These are phyloP conservation scores for Tremella yokohamensis DNA, from an alignment of 768 basidiomycete species.

Conservation along the genomic window DNA sequence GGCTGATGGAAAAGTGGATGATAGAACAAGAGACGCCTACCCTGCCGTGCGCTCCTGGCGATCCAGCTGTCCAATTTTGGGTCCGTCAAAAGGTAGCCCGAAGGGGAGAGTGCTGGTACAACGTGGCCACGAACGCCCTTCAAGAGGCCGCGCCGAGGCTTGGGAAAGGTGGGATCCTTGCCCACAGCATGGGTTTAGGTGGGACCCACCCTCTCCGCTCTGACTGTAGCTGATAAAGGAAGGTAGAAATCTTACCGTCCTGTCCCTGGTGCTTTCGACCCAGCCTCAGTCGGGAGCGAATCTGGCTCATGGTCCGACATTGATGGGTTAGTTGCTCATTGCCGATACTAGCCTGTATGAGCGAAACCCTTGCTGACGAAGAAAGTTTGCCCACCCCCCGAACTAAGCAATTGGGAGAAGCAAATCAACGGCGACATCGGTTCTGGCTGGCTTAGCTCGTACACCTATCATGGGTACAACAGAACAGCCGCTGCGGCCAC, in stretches of 20 bases:
- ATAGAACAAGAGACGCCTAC: slow-evolving; percentile 72
- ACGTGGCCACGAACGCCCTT: slow-evolving; percentile 78
- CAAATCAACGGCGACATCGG: slow-evolving; percentile 39
- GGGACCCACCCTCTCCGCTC: slow-evolving; percentile 24
- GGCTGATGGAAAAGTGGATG: slow-evolving; percentile 61
- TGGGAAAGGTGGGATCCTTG: slow-evolving; percentile 80
- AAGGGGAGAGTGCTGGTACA: slow-evolving; percentile 60
- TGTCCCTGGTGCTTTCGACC: slow-evolving; percentile 75
- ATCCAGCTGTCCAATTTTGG: slow-evolving; percentile 87
- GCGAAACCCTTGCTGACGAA: not conserved
- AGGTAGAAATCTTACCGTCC: slow-evolving; percentile 89
- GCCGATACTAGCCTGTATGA: not conserved
- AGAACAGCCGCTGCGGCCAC: slow-evolving; percentile 24
- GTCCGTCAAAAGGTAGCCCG: slow-evolving; percentile 53
- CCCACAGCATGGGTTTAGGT: slow-evolving; percentile 81
- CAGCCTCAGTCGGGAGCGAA: slow-evolving; percentile 58
- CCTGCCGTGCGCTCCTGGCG: slow-evolving; percentile 64
- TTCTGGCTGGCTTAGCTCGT: slow-evolving; percentile 23
- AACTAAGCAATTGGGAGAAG: slow-evolving; percentile 47
- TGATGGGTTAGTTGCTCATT: slow-evolving; percentile 63
- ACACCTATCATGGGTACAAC: slow-evolving; percentile 36
- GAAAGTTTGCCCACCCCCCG: slow-evolving; percentile 41
- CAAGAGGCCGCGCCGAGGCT: slow-evolving; percentile 61
- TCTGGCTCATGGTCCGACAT: slow-evolving; percentile 60
- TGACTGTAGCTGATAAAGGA: slow-evolving; percentile 14